Percentiles rank a stretch among this genome's conserved stretches.
Evolutionary conservation across 306 rosid genomes (phyloP).

Genomic region (Vigna angularis): DNA sequence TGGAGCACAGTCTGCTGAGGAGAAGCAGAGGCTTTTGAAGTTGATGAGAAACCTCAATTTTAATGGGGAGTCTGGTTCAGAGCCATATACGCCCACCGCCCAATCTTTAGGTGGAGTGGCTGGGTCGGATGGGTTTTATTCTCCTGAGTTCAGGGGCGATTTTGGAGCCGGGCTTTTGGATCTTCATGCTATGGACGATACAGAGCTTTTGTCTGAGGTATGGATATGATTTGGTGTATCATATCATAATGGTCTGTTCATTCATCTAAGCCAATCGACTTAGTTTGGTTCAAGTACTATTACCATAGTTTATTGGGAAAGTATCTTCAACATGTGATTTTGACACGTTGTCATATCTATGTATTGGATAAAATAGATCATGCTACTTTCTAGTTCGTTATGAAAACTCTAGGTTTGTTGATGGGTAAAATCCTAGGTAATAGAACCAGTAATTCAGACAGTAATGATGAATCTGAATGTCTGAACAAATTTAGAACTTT

Average conservation of each 20-base stretch:
- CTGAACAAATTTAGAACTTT: constrained; percentile 4
- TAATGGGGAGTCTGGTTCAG: constrained; percentile 92
- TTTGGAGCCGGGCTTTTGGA: constrained; percentile 99
- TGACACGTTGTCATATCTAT: constrained; percentile 4
- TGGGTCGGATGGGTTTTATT: constrained; percentile 74
- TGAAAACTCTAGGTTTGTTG: constrained; percentile 30
- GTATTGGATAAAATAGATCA: neutral
- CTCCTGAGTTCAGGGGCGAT: constrained; percentile 93
- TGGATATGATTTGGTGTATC: constrained; percentile 45
- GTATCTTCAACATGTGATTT: constrained; percentile 13
- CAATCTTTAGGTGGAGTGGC: constrained; percentile 71
- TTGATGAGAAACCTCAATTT: constrained; percentile 95
- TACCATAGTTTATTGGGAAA: constrained; percentile 19
- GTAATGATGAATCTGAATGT: constrained; percentile 7
- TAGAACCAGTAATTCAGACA: neutral
- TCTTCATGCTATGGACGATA: constrained; percentile 99
- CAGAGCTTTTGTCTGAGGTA: constrained; percentile 95
- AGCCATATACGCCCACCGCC: constrained; percentile 66
- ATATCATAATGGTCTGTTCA: constrained; percentile 14
- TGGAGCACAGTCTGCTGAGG: constrained; percentile 98
- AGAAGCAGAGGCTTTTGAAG: constrained; percentile 92
- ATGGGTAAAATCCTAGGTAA: constrained; percentile 9
- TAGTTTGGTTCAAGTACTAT: constrained; percentile 3
- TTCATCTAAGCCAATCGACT: constrained; percentile 5
- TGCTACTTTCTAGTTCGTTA: neutral